Evolutionary conservation across 495 filamentous ascomycete genomes (phyloP), one percentile per base, ranked within the genome.

Genomic region (Cryomyces antarcticus): DNA sequence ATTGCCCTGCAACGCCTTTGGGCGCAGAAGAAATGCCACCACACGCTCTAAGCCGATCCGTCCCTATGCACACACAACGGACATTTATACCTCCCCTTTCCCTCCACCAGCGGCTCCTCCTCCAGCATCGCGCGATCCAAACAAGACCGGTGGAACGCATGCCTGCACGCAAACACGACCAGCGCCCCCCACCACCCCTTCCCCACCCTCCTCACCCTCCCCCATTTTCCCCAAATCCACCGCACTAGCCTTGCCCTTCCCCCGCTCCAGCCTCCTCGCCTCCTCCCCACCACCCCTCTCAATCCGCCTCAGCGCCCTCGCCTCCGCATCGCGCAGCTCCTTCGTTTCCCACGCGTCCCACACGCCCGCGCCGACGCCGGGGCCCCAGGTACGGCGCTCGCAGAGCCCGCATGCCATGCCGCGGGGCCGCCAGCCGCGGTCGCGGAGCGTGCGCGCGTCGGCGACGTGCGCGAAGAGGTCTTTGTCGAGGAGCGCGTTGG

Each of bases 391-490:
- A 13, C 85, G 67, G 47, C 71, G 71, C 28, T 77, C 77, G 44
- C 89, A 99, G 6, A 74, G 73, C 55, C 94, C 89, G 50, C 89
- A 99, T 0, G 78, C 77, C 42, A 86, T 82, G 1, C 81, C 79
- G 24, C 75, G 68, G 0, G 89, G 83, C 42, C 86, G 70, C 92
- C 89, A 97, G 7, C 89, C 89, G 24, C 77, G 70, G 55, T 85
- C 78, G n/a, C 88, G 70, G 7, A 87, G 71, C 11, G 69, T 66
- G 9, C 78, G 71, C 9, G 81, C 78, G 45, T 82, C 71, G 33
- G 74, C 69, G 35, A 95, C 86, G 49, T 82, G 78, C 10, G 80
- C 72, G 51, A 94, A 97, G 12, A 94, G 68, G 52, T 93, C 84
- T 48, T 86, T 79, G 45, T 94, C 87, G 1, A 97, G 65, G 46